Evolutionary conservation across 768 basidiomycete species (phyloP).

Genomic region (Amyloporia xantha): DNA sequence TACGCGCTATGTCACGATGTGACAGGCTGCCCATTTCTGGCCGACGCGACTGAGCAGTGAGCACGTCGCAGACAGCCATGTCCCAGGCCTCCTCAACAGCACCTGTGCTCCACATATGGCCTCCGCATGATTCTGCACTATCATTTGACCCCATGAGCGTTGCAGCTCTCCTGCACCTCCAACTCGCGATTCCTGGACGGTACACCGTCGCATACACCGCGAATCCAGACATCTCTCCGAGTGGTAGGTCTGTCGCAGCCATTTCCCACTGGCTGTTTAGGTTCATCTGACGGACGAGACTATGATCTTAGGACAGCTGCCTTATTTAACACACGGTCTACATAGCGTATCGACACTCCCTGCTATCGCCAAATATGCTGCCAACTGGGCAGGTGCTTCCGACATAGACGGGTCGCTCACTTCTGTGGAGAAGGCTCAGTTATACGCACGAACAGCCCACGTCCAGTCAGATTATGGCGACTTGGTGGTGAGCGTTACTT

Average conservation of each 20-base stretch:
- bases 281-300: neutral
- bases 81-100: neutral
- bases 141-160: constrained; percentile 65
- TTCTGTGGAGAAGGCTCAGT: constrained; percentile 43
- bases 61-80: neutral
- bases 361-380: constrained; percentile 61
- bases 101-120: constrained; percentile 57
- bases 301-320: constrained; percentile 52
- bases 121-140: constrained; percentile 53
- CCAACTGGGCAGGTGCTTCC: constrained; percentile 35
- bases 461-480: constrained; percentile 61
- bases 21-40: too few species aligned
- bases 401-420: constrained; percentile 46
- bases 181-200: constrained; percentile 60
- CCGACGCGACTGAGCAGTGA: too few species aligned
- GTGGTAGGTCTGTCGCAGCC: constrained; percentile 42
- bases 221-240: constrained; percentile 68
- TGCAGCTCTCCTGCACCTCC: constrained; percentile 60
- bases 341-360: constrained; percentile 43
- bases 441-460: constrained; percentile 59
- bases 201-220: constrained; percentile 56
- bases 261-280: neutral
- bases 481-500: constrained; percentile 49
- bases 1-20: neutral
- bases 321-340: constrained; percentile 58